A percentile compares a stretch with the other conserved stretches of the same genome.
Evolutionary conservation across 2,329 filamentous ascomycete species (phyloP).

Genomic region (Hypoxylon sp.): DNA sequence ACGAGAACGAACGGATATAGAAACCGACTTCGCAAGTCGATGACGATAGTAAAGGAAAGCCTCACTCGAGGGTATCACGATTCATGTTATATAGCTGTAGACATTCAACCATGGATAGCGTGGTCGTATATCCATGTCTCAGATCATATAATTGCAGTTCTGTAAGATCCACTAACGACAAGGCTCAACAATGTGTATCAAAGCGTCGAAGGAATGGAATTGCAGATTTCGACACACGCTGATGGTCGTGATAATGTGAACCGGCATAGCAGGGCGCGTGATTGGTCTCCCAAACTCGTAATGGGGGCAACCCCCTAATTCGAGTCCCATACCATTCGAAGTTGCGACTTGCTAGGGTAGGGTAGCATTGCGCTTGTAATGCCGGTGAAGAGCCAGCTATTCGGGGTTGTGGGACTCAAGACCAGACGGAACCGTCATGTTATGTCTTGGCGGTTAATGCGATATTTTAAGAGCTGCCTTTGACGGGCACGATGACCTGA

Average conservation of each 20-base stretch:
- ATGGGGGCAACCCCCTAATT: constrained; percentile 29
- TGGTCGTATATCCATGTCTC: constrained; percentile 29
- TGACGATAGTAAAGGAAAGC: constrained; percentile 37
- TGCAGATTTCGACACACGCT: constrained; percentile 38
- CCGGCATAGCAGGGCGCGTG: constrained; percentile 3
- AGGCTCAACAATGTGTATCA: constrained; percentile 2
- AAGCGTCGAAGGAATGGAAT: constrained; percentile 29
- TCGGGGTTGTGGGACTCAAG: constrained; percentile 30
- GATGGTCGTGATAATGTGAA: constrained; percentile 15
- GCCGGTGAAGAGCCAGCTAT: constrained; percentile 28
- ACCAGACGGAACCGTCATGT: constrained; percentile 20
- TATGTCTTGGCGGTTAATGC: constrained; percentile 34
- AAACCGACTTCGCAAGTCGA: constrained; percentile 46
- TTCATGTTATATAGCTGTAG: constrained; percentile 45
- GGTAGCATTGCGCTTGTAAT: constrained; percentile 31
- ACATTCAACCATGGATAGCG: constrained; percentile 11
- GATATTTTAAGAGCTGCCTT: background rate
- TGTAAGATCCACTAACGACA: constrained; percentile 36
- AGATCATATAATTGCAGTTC: constrained; percentile 42
- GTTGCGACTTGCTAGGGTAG: constrained; percentile 24
- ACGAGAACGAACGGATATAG: constrained; percentile 42
- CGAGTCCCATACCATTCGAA: constrained; percentile 18
- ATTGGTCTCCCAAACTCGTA: constrained; percentile 23
- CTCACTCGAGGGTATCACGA: constrained; percentile 9
- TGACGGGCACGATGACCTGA: background rate